Conservation (phyloP, 352 stramenopile species). For the Elongisporangium undulatum region DNA sequence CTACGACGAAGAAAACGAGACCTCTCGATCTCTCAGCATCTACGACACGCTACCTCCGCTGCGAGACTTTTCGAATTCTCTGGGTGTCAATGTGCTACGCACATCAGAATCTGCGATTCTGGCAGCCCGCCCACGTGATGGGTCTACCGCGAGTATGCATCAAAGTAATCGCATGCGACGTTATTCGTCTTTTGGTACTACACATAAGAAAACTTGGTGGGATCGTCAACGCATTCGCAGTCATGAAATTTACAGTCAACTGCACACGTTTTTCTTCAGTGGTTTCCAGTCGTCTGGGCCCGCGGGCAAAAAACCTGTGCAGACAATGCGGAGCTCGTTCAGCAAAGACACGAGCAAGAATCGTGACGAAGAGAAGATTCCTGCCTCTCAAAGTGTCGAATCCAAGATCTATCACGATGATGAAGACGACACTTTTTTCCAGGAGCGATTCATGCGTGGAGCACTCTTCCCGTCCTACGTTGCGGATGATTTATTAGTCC, state of each 20-base stretch:
- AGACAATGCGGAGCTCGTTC: constrained; percentile 15
- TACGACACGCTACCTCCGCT: constrained; percentile 1
- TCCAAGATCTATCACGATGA: constrained; percentile 9
- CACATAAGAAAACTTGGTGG: constrained; percentile 32
- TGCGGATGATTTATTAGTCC: constrained; percentile 76
- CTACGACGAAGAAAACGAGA: constrained; percentile 1
- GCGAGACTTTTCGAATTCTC: background rate
- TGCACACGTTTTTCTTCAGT: constrained; percentile 43
- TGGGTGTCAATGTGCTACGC: background rate
- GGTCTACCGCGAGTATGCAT: constrained; percentile 6
- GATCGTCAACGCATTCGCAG: constrained; percentile 19
- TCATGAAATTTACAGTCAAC: constrained; percentile 6
- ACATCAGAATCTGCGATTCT: background rate
- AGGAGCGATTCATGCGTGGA: constrained; percentile 83
- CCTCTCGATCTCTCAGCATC: constrained; percentile 3
- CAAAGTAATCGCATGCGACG: background rate
- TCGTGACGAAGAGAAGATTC: constrained; percentile 23
- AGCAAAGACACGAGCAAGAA: constrained; percentile 7
- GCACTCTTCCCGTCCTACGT: constrained; percentile 79
- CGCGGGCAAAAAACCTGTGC: background rate
- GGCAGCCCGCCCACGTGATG: background rate
- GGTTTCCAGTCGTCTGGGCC: background rate
- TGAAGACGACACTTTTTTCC: constrained; percentile 80
- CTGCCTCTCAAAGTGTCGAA: constrained; percentile 9
- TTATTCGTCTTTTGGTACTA: background rate